Percentiles rank a stretch among this genome's conserved stretches.
Evolutionary conservation across 345 rosid genomes (phyloP).

Genomic region (Lepidium sativum): DNA sequence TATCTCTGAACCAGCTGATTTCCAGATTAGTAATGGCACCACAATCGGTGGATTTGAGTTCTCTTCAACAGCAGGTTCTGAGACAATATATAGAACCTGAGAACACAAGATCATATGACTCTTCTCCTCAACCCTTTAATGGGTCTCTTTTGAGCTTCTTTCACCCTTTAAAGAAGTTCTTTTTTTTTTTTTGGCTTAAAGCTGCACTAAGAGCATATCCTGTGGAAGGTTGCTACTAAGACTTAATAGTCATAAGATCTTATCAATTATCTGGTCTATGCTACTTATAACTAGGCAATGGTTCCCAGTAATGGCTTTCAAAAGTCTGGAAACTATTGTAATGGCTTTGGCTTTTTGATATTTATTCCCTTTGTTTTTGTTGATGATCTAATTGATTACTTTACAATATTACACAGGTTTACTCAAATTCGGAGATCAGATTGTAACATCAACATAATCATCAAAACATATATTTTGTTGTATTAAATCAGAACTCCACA

Average conservation of each 20-base stretch:
- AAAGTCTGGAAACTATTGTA: background rate
- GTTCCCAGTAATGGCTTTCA: background rate
- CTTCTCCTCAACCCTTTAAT: constrained; percentile 39
- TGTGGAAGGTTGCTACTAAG: constrained; percentile 8
- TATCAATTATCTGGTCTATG: too few relatives aligned
- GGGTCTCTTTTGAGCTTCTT: constrained; percentile 52
- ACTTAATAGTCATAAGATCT: background rate
- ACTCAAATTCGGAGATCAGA: background rate
- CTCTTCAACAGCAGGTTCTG: constrained; percentile 37
- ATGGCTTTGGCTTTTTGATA: constrained; percentile 1
- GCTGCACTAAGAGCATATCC: constrained; percentile 6
- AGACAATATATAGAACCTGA: constrained; percentile 54
- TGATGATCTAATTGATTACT: background rate
- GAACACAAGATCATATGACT: constrained; percentile 44
- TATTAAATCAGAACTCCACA: constrained; percentile 9
- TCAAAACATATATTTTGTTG: background rate
- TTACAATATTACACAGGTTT: background rate
- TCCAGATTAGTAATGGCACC: constrained; percentile 13
- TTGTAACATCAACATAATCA: background rate
- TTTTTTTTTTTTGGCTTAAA: background rate
- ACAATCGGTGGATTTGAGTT: constrained; percentile 42
- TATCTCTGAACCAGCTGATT: constrained; percentile 35
- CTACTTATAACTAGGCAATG: constrained; percentile 7
- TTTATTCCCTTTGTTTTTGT: background rate
- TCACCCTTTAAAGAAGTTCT: background rate